Conservation (phyloP, 2,329 filamentous ascomycete species). For the Botryotinia calthae region DNA sequence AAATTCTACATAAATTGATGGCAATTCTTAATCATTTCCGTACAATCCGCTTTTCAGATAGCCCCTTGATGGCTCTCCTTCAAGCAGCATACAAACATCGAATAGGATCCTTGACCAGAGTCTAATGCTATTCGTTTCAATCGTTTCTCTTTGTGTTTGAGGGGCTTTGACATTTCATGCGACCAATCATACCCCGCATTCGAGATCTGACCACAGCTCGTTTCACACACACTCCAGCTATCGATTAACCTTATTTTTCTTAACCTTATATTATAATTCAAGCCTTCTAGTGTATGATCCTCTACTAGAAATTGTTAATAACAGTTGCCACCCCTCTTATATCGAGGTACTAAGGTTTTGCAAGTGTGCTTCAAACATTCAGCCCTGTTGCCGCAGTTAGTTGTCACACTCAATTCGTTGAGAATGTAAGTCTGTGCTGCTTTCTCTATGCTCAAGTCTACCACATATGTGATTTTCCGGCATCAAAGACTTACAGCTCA, state of each 20-base stretch:
- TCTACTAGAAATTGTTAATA: neutral
- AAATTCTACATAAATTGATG: neutral
- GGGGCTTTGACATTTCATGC: constrained; percentile 11
- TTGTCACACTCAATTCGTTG: neutral
- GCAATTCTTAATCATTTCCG: neutral
- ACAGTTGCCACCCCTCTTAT: neutral
- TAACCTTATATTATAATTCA: neutral
- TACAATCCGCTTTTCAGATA: neutral
- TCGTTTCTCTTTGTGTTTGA: constrained; percentile 4
- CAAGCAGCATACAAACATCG: neutral
- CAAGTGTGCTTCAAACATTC: neutral
- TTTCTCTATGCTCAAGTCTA: neutral
- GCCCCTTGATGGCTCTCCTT: neutral
- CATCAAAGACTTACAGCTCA: neutral
- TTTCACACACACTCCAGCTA: constrained; percentile 8
- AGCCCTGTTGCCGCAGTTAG: neutral
- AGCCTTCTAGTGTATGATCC: neutral
- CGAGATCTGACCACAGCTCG: neutral
- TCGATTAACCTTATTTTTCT: constrained; percentile 8
- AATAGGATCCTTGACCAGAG: neutral
- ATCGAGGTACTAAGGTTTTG: neutral
- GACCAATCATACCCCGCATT: neutral
- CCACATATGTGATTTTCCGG: neutral
- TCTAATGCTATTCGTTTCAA: constrained; percentile 2
- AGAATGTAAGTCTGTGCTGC: neutral